A percentile compares a stretch with the other conserved stretches of the same genome.
Evolutionary conservation across 1,284 basidiomycete species (phyloP).

Genomic region (Melanopsichium pennsylvanicum): DNA sequence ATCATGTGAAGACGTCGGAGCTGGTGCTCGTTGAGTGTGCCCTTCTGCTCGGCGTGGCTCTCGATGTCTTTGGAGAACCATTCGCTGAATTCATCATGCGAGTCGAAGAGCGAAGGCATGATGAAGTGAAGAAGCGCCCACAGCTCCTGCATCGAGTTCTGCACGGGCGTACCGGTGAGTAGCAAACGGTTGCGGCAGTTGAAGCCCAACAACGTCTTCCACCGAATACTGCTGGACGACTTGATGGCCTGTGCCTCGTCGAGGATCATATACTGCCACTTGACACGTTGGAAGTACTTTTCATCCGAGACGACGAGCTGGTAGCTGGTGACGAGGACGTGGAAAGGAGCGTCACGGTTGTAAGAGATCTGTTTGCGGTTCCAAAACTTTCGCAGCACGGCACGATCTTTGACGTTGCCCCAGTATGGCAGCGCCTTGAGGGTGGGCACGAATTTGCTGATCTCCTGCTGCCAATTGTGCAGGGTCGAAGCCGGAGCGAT

Average conservation of each 20-base stretch:
- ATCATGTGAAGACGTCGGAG: slow-evolving; percentile 97
- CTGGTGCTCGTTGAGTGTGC: slow-evolving; percentile 91
- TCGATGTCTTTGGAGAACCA: slow-evolving; percentile 99
- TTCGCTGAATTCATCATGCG: slow-evolving; percentile 98
- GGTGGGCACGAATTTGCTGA: slow-evolving; percentile 90
- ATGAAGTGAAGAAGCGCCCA: slow-evolving; percentile 99
- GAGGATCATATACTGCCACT: slow-evolving; percentile 99
- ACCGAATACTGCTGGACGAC: slow-evolving; percentile 93
- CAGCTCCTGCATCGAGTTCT: slow-evolving; percentile 99
- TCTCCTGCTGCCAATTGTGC: slow-evolving; percentile 99
- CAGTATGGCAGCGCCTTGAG: slow-evolving; percentile 97
- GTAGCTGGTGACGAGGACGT: slow-evolving; percentile 96
- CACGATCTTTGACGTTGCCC: slow-evolving; percentile 96
- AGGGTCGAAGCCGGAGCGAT: slow-evolving; percentile 97
- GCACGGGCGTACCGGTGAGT: slow-evolving; percentile 96
- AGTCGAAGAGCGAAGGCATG: slow-evolving; percentile 99
- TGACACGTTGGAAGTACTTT: slow-evolving; percentile 95
- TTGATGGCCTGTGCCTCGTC: slow-evolving; percentile 99
- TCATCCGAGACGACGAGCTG: slow-evolving; percentile 97
- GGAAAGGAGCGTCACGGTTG: slow-evolving; percentile 93
- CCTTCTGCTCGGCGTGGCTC: slow-evolving; percentile 80
- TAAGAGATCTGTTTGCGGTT: slow-evolving; percentile 97
- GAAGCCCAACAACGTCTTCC: slow-evolving; percentile 96
- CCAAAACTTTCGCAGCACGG: slow-evolving; percentile 96
- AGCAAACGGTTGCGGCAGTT: slow-evolving; percentile 95